A percentile compares a stretch with the other conserved stretches of the same genome.
These are phyloP conservation scores for Ceratobasidium theobromae DNA, from an alignment of 1,284 basidiomycete species.

Conservation along the genomic window DNA sequence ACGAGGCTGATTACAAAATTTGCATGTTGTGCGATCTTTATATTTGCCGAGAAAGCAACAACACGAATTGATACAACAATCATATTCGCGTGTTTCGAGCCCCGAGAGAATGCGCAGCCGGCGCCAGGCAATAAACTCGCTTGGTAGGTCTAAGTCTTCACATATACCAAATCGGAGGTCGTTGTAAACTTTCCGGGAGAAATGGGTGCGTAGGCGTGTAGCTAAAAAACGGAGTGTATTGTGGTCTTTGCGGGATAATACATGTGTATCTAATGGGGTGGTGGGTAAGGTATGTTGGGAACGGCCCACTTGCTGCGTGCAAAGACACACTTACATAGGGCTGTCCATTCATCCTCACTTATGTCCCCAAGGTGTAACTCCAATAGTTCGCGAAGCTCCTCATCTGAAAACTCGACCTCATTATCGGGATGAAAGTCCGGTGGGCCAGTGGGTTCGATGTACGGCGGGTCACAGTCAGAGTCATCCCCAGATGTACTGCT, in stretches of 20 bases:
- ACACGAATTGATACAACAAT: constrained; percentile 36
- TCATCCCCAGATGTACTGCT: too few species aligned
- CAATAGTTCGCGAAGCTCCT: too few species aligned
- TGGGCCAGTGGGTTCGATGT: too few species aligned
- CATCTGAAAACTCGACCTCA: too few species aligned
- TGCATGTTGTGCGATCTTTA: background rate
- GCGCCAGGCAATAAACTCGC: background rate
- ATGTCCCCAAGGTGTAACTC: background rate
- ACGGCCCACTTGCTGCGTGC: background rate
- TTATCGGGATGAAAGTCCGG: too few species aligned
- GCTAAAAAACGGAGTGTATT: background rate
- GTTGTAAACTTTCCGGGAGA: background rate
- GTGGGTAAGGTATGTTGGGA: background rate
- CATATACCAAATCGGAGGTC: background rate
- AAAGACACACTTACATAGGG: background rate
- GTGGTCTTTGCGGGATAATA: background rate
- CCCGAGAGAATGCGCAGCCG: constrained; percentile 24
- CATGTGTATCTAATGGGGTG: background rate
- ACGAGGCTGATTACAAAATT: constrained; percentile 30
- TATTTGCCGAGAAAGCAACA: constrained; percentile 31
- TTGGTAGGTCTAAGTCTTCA: background rate
- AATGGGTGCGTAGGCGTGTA: background rate
- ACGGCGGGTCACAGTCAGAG: too few species aligned
- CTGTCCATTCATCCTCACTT: background rate
- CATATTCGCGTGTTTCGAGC: background rate